A percentile compares a stretch with the other conserved stretches of the same genome.
Evolutionary conservation across 2,329 filamentous ascomycete genomes (phyloP).

Genomic region (Gaeumannomyces tritici): DNA sequence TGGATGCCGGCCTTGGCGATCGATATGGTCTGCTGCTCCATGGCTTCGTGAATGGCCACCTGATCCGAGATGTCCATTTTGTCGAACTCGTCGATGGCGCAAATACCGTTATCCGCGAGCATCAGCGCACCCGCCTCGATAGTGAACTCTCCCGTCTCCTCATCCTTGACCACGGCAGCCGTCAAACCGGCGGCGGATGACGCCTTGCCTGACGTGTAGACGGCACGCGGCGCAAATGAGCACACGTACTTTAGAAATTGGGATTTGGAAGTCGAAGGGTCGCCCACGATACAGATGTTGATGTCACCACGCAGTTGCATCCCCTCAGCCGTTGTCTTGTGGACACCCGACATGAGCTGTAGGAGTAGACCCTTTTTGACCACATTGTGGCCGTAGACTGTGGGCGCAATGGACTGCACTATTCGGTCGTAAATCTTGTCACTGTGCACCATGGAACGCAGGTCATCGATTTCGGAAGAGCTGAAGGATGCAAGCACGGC

Average conservation of each 20-base stretch:
- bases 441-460: slow-evolving; percentile 87
- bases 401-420: slow-evolving; percentile 89
- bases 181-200: slow-evolving; percentile 96
- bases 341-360: slow-evolving; percentile 92
- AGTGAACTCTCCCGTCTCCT: slow-evolving; percentile 97
- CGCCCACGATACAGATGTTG: slow-evolving; percentile 97
- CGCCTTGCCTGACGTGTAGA: slow-evolving; percentile 96
- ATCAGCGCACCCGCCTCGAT: slow-evolving; percentile 97
- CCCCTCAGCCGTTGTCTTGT: slow-evolving; percentile 83
- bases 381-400: slow-evolving; percentile 93
- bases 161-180: slow-evolving; percentile 92
- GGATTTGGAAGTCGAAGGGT: slow-evolving; percentile 93
- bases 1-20: slow-evolving; percentile 98
- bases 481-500: slow-evolving; percentile 82
- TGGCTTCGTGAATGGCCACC: slow-evolving; percentile 98
- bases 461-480: slow-evolving; percentile 77
- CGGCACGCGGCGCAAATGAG: slow-evolving; percentile 89
- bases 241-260: slow-evolving; percentile 98
- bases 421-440: slow-evolving; percentile 91
- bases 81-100: slow-evolving; percentile 98
- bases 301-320: slow-evolving; percentile 96
- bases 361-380: slow-evolving; percentile 95
- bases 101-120: slow-evolving; percentile 94
- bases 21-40: slow-evolving; percentile 99
- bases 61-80: slow-evolving; percentile 98